phyloP scores from a whole-genome alignment of 148 eudicot species.

The Dianthus caryophyllus region DNA sequence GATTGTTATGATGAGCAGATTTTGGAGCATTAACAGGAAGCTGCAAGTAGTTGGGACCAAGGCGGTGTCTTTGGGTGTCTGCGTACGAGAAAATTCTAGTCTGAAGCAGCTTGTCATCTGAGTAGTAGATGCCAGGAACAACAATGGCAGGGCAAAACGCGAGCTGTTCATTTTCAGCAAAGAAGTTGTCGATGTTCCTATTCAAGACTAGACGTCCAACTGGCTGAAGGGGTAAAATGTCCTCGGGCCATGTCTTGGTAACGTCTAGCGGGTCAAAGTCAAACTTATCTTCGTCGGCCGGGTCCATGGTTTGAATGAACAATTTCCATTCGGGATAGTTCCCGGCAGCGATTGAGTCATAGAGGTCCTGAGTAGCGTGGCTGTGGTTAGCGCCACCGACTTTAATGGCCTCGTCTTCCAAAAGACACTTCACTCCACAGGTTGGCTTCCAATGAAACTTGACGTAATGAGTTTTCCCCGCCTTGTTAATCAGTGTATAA shows the following conservation, averaged over 20 bases:
- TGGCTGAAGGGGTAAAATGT: slow-evolving; percentile 80
- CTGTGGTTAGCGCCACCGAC: slow-evolving; percentile 94
- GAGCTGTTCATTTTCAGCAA: slow-evolving; percentile 86
- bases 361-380: slow-evolving; percentile 90
- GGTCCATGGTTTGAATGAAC: slow-evolving; percentile 79
- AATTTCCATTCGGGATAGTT: slow-evolving; percentile 95
- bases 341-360: slow-evolving; percentile 90
- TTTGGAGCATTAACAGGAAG: slow-evolving; percentile 94
- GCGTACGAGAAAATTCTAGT: slow-evolving; percentile 78
- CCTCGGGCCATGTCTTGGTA: slow-evolving; percentile 94
- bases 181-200: slow-evolving; percentile 91
- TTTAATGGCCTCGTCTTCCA: slow-evolving; percentile 76
- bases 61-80: slow-evolving; percentile 94
- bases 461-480: slow-evolving; percentile 76
- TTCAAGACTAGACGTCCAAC: slow-evolving; percentile 93
- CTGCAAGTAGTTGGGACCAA: slow-evolving; percentile 90
- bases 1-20: slow-evolving; percentile 88
- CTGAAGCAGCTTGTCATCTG: slow-evolving; percentile 90
- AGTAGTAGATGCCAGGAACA: slow-evolving; percentile 83
- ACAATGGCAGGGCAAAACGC: slow-evolving; percentile 79
- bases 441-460: slow-evolving; percentile 98
- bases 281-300: slow-evolving; percentile 75
- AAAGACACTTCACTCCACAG: slow-evolving; percentile 75
- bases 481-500: slow-evolving; percentile 67
- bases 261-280: slow-evolving; percentile 95